Evolutionary conservation across 371 early-diverging fungal species (phyloP), one percentile per base, ranked within the genome.

Genomic region (Polyrhizophydium stewartii): DNA sequence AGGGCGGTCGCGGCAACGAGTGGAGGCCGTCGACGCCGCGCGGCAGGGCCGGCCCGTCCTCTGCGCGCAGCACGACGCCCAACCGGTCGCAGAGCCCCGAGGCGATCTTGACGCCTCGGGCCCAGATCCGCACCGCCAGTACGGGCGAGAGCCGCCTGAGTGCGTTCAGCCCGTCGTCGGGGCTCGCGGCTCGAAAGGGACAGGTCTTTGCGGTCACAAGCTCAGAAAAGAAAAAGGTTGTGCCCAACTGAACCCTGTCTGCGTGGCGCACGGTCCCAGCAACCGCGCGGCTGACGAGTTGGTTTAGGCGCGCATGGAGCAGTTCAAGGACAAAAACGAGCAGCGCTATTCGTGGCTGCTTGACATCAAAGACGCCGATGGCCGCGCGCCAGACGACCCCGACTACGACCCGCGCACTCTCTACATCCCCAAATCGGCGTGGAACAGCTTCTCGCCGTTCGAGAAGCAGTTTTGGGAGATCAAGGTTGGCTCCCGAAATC

Each of bases 401-500:
- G 89, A 92, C 5, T 99, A 99, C 73, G 97, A 99, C 78, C 89
- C 92, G 27, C 82, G 96, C 24, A 97, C 99, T 3, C 79, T 99
- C 9, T 86, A 77, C 61, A 90, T 99, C 32, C 97, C 99, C 0
- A 38, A 59, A 16, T 64, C 74, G 2, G 91, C 92, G 0, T 94
- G 92, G 90, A 67, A 72, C 2, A 79, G 81, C 25, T 94, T 99
- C 59, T 96, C 99, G 6, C 90, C 96, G 9, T 99, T 99, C 75
- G 99, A 99, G 79, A 85, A 86, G 46, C 99, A 99, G 76, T 99
- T 91, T 72, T 99, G 99, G 99, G 90, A 93, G 66, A 96, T 99
- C 62, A 99, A 99, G 28, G 49, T 47, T 3, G 3, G 49, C 49
- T 25, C 49, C 49, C 7, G n/a, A n/a, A n/a, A n/a, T n/a, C n/a